phyloP scores from a whole-genome alignment of 805 yeast species.

The Lachancea meyersii region DNA sequence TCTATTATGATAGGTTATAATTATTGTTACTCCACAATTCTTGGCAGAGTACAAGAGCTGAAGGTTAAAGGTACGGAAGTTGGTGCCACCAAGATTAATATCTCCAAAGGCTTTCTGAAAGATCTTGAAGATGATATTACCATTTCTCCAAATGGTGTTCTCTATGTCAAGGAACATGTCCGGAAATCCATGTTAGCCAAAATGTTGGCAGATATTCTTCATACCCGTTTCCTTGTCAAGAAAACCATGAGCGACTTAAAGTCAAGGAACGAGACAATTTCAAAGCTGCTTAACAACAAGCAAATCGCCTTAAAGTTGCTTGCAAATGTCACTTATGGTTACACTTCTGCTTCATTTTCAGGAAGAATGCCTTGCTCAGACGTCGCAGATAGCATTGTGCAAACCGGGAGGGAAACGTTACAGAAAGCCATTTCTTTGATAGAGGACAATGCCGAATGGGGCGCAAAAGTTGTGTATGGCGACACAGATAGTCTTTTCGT shows the following conservation, averaged over 20 bases:
- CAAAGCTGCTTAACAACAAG: constrained; percentile 58
- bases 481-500: constrained; percentile 95
- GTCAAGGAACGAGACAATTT: constrained; percentile 39
- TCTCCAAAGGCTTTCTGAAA: constrained; percentile 53
- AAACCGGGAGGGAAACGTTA: constrained; percentile 81
- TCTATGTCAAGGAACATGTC: constrained; percentile 60
- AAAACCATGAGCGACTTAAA: constrained; percentile 55
- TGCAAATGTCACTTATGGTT: constrained; percentile 96
- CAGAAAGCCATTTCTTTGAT: constrained; percentile 64
- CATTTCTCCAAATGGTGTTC: constrained; percentile 82
- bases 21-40: constrained; percentile 69
- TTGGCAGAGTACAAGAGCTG: constrained; percentile 57
- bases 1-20: constrained; percentile 88
- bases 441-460: constrained; percentile 56
- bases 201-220: constrained; percentile 79
- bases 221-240: constrained; percentile 73
- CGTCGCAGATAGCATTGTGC: constrained; percentile 89
- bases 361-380: constrained; percentile 98
- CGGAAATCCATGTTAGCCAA: constrained; percentile 71
- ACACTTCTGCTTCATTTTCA: constrained; percentile 87
- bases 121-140: constrained; percentile 48
- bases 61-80: constrained; percentile 40
- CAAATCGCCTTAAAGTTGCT: constrained; percentile 84
- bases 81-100: constrained; percentile 47
- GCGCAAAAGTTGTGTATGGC: constrained; percentile 92